Evolutionary conservation across 2,329 filamentous ascomycete genomes (phyloP), one percentile per base, ranked within the genome.

Genomic region (Dactylellina sp.): DNA sequence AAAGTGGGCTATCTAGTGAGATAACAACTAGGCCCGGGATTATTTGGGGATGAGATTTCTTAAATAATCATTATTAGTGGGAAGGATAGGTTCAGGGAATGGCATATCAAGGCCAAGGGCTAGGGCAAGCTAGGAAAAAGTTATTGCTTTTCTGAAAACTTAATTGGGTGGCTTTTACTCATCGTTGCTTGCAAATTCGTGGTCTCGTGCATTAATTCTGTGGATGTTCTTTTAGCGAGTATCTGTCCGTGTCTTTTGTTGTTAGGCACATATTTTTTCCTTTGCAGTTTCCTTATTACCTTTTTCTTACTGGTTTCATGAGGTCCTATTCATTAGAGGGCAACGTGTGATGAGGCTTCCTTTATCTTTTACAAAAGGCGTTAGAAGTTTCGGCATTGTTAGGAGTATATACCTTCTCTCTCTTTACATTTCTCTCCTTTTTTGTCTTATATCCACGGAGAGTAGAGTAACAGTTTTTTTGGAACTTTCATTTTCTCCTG

Each of bases 211-310:
- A 64, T 65, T 52, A 56, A 64, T 60, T 61, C 46, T 64, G 7
- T 72, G 68, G 60, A 40, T 40, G 50, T 59, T 72, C 16, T 47
- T 65, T 72, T 72, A 72, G 68, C 68, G 68, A 46, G 52, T 57
- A 52, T 11, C 14, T 50, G 9, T 32, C 22, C 20, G 7, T 50
- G n/a, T 12, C n/a, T 6, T 20, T n/a, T n/a, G n/a, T 16, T 50
- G 11, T 25, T n/a, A 7, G 20, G 12, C 24, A 16, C 47, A 22
- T 28, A 28, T 22, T 39, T 42, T 56, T 44, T 16, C 18, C 20
- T 25, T 11, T 56, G 20, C n/a, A 16, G 39, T 59, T 44, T 35
- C 12, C 39, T 4, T 14, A 32, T n/a, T 42, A 16, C 9, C 1
- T 25, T 59, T 44, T 59, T 59, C 40, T 14, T 28, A 46, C n/a